Conservation (phyloP, 73 alveolate species). For the Paramecium sexaurelia region DNA sequence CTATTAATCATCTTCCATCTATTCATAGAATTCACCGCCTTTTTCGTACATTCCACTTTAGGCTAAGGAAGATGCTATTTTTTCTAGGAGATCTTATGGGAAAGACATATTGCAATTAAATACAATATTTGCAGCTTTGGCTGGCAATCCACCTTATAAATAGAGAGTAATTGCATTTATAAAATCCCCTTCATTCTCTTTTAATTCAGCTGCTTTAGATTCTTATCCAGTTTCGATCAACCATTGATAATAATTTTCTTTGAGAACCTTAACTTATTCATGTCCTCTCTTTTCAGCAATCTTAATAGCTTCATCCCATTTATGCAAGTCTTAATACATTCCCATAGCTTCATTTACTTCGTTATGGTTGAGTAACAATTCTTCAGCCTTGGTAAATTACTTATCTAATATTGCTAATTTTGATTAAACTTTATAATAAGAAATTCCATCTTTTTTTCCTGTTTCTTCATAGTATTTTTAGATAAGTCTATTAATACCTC, state of each 20-base stretch:
- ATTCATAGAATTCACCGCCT: conserved; percentile 99
- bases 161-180: conserved; percentile 97
- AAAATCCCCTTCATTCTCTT: conserved; percentile 99
- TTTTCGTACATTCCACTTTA: conserved; percentile 98
- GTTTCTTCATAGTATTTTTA: conserved; percentile 68
- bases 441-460: conserved; percentile 92
- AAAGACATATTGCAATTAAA: conserved; percentile 92
- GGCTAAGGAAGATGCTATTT: conserved; percentile 88
- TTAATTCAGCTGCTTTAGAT: conserved; percentile 97
- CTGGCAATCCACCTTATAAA: conserved; percentile 99
- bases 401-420: conserved; percentile 98
- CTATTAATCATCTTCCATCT: conserved; percentile 93
- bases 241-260: conserved; percentile 99
- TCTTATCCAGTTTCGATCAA: conserved; percentile 96
- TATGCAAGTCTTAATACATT: conserved; percentile 99
- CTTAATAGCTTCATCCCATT: conserved; percentile 99
- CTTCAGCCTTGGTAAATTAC: conserved; percentile 99
- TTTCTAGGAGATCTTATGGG: conserved; percentile 94
- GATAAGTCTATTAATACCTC: conserved; percentile 84
- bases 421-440: conserved; percentile 96
- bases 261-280: conserved; percentile 96
- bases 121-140: conserved; percentile 99
- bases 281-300: conserved; percentile 99
- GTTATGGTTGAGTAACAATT: conserved; percentile 96
- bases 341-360: conserved; percentile 99